These are phyloP conservation scores for Cladorrhinum samala DNA, from an alignment of 495 filamentous ascomycete species.

Conservation along the genomic window DNA sequence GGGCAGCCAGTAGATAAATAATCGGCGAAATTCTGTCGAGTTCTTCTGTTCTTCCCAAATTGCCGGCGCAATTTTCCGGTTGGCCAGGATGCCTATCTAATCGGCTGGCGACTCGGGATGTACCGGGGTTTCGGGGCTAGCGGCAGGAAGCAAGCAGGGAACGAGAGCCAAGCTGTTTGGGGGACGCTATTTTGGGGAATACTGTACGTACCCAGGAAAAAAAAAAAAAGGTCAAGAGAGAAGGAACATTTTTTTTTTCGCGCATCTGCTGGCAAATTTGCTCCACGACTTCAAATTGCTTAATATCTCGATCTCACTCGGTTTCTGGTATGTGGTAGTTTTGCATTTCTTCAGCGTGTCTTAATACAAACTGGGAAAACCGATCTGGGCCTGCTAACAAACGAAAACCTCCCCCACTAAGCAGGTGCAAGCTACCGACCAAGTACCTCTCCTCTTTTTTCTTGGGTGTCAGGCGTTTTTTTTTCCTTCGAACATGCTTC, in stretches of 20 bases:
- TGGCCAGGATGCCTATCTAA: background rate
- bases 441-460: conserved; percentile 4
- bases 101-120: conserved; percentile 8
- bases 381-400: too few species aligned
- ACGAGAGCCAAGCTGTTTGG: conserved; percentile 8
- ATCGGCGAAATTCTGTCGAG: conserved; percentile 1
- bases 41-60: background rate
- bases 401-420: background rate
- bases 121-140: conserved; percentile 11
- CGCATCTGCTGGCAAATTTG: too few species aligned
- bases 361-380: background rate
- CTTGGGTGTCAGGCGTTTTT: conserved; percentile 18
- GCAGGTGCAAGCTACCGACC: background rate
- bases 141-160: conserved; percentile 3
- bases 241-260: conserved; percentile 1
- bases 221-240: conserved; percentile 8
- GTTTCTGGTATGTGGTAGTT: background rate
- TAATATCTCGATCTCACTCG: background rate
- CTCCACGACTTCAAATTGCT: background rate
- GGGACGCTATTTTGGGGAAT: conserved; percentile 1
- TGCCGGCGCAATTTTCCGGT: background rate
- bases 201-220: background rate
- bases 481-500: conserved; percentile 37
- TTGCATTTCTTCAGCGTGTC: background rate
- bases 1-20: background rate